phyloP scores from a whole-genome alignment of 75 land plant genomes.

The Sequoia sempervirens region DNA sequence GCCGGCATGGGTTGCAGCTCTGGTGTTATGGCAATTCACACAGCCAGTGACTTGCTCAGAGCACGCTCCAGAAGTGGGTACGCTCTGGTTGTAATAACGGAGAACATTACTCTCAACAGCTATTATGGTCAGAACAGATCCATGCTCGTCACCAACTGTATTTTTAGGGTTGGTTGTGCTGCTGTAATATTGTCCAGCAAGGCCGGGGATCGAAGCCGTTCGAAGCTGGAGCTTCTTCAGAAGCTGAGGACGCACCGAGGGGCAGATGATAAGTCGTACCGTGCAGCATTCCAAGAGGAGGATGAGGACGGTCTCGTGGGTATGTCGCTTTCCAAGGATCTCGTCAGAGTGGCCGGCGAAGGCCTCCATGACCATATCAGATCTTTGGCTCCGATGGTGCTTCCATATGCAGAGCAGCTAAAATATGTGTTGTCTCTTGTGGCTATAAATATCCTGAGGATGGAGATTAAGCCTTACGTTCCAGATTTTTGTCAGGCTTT shows the following conservation, averaged over 20 bases:
- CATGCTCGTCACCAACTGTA: slow-evolving; percentile 49
- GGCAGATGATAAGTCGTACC: slow-evolving; percentile 23
- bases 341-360: slow-evolving; percentile 34
- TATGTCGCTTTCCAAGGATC: slow-evolving; percentile 34
- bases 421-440: slow-evolving; percentile 12
- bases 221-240: slow-evolving; percentile 32
- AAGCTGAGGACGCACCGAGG: slow-evolving; percentile 39
- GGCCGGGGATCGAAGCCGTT: slow-evolving; percentile 1
- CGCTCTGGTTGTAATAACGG: slow-evolving; percentile 48
- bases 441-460: neutral
- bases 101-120: slow-evolving; percentile 45
- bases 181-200: slow-evolving; percentile 36
- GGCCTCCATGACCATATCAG: slow-evolving; percentile 22
- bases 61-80: neutral
- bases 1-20: slow-evolving; percentile 66
- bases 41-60: slow-evolving; percentile 29
- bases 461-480: slow-evolving; percentile 18
- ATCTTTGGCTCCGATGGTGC: slow-evolving; percentile 31
- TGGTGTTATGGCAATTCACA: slow-evolving; percentile 30
- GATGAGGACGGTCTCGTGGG: slow-evolving; percentile 38
- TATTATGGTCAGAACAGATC: slow-evolving; percentile 41
- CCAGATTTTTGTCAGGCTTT: slow-evolving; percentile 45
- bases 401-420: slow-evolving; percentile 23
- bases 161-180: slow-evolving; percentile 38
- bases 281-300: slow-evolving; percentile 30